Conservation (phyloP, 148 eudicot genomes). For the Amaranthus cruentus region DNA sequence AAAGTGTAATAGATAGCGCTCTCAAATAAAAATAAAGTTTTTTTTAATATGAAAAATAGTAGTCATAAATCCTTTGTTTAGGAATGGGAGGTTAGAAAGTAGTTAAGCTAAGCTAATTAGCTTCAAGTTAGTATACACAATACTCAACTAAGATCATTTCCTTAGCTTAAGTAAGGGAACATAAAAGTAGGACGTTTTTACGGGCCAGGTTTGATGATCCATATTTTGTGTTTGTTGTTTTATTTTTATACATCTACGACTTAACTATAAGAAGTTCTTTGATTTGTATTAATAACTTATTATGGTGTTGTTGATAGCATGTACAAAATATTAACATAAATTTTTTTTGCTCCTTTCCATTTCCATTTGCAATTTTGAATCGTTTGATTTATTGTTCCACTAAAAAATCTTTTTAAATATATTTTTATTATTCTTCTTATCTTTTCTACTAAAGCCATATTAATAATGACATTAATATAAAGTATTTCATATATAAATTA, state of each 20-base stretch:
- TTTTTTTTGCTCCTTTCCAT: not conserved
- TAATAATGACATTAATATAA: no score
- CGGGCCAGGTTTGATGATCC: slow-evolving; percentile 1
- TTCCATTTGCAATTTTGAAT: not conserved
- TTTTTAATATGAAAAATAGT: no score
- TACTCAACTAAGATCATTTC: not conserved
- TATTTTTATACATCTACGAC: not conserved
- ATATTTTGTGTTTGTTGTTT: not conserved
- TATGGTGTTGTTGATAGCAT: slow-evolving; percentile 1
- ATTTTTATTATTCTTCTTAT: no score
- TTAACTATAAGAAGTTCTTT: not conserved
- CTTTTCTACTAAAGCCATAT: no score
- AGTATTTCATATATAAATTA: no score
- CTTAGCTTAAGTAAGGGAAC: slow-evolving; percentile 4
- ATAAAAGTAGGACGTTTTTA: not conserved
- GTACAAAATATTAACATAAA: slow-evolving; percentile 12
- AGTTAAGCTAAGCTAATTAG: not conserved
- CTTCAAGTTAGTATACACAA: not conserved
- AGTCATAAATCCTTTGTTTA: not conserved
- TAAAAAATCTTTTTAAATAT: no score
- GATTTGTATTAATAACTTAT: not conserved
- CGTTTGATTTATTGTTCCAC: no score
- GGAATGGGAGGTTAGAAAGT: not conserved
- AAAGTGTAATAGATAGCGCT: no score
- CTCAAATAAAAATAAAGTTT: not conserved